Evolutionary conservation across 73 alveolate genomes (phyloP).

Genomic region (Paramecium caudatum): DNA sequence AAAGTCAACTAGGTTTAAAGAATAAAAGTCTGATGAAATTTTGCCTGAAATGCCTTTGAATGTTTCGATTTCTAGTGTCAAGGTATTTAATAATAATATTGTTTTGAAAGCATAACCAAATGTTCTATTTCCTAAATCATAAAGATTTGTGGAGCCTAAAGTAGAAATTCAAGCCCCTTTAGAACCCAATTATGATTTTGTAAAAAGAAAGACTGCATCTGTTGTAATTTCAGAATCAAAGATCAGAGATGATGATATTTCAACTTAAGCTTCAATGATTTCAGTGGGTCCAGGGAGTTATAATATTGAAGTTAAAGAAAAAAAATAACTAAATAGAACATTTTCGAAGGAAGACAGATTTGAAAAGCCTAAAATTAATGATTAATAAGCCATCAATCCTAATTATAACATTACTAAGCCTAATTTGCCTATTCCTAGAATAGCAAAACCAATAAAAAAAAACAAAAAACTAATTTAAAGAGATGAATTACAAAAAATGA

Average conservation of each 20-base stretch:
- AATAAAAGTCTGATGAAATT: neutral
- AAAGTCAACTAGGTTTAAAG: slow-evolving; percentile 4
- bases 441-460: neutral
- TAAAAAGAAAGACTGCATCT: slow-evolving; percentile 65
- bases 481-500: slow-evolving; percentile 38
- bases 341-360: slow-evolving; percentile 50
- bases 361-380: neutral
- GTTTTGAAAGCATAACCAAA: slow-evolving; percentile 47
- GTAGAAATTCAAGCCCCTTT: neutral
- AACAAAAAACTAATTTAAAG: neutral
- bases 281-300: slow-evolving; percentile 49
- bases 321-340: neutral
- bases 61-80: slow-evolving; percentile 28
- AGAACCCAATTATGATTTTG: slow-evolving; percentile 70
- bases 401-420: slow-evolving; percentile 36
- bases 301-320: slow-evolving; percentile 4
- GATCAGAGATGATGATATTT: slow-evolving; percentile 47
- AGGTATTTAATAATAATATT: neutral
- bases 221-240: slow-evolving; percentile 33
- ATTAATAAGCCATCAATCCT: neutral
- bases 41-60: slow-evolving; percentile 15
- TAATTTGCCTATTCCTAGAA: neutral
- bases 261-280: slow-evolving; percentile 63
- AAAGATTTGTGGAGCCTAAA: slow-evolving; percentile 45
- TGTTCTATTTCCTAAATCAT: neutral